phyloP scores from a whole-genome alignment of 1,284 basidiomycete genomes.

The Irpex sp. region DNA sequence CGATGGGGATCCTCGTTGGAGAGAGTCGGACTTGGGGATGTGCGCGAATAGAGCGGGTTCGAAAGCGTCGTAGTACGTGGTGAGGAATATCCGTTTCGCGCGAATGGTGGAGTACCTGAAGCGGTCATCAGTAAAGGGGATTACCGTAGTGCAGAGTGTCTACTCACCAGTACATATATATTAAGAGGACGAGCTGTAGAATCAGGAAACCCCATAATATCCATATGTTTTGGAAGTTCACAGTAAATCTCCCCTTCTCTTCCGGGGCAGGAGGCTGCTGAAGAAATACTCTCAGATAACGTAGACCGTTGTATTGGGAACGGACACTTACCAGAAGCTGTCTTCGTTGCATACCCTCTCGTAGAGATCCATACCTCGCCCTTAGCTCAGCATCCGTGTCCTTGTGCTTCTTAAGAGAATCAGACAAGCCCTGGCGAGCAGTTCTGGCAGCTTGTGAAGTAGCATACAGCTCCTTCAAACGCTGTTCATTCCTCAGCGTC shows the following conservation, averaged over 20 bases:
- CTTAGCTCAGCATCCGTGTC: slow-evolving; percentile 30
- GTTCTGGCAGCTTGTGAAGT: slow-evolving; percentile 50
- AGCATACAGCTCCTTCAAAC: slow-evolving; percentile 48
- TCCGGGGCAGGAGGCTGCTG: slow-evolving; percentile 15
- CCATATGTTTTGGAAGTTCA: slow-evolving; percentile 24
- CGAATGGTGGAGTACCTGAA: slow-evolving; percentile 34
- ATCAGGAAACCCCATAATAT: slow-evolving; percentile 20
- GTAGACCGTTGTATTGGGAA: background rate
- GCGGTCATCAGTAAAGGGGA: too few species aligned
- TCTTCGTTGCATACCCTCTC: slow-evolving; percentile 34
- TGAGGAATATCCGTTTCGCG: slow-evolving; percentile 45
- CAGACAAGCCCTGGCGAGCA: slow-evolving; percentile 41
- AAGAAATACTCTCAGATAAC: background rate
- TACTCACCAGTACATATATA: slow-evolving; percentile 27
- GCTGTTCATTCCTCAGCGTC: slow-evolving; percentile 35
- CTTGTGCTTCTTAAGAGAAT: slow-evolving; percentile 37
- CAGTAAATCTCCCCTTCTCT: slow-evolving; percentile 11
- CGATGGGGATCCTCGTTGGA: slow-evolving; percentile 34
- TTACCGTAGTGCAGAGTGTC: too few species aligned
- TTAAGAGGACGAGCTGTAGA: slow-evolving; percentile 22
- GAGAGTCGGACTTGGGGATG: slow-evolving; percentile 29
- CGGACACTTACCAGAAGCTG: slow-evolving; percentile 29
- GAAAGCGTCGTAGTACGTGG: slow-evolving; percentile 71
- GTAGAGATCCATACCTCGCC: slow-evolving; percentile 33
- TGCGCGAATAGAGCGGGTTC: slow-evolving; percentile 63